Base-by-base conservation (phyloP, 192 early-diverging fungal genomes). In the Bifiguratus adelaidae region DNA sequence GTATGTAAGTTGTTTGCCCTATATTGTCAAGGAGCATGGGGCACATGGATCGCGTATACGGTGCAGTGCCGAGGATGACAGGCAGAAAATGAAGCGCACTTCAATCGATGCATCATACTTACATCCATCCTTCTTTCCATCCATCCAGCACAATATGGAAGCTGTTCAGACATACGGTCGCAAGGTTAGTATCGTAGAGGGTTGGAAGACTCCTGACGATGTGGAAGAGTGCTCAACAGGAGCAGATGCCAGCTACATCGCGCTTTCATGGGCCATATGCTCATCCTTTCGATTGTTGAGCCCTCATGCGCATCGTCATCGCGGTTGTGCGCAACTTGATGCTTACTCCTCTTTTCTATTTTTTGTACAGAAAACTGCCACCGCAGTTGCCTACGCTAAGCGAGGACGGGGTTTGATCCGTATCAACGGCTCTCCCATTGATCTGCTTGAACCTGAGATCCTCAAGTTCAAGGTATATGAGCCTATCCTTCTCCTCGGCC, bases 331-430 rank as follows among this genome's bases (percentile, higher is more conserved):
- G n/a, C n/a, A n/a, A n/a, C n/a, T n/a, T n/a, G n/a, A n/a, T n/a
- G n/a, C n/a, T n/a, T n/a, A n/a, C n/a, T n/a, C n/a, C n/a, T 26
- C 22, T 19, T 50, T 48, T 24, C 41, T 71, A 12, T 7, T 36
- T 7, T 41, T 47, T 48, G 28, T 26, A 48, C 27, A 76, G 89
- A 98, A 98, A 85, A 98, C 92, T 74, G 95, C 95, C 70, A 95
- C 92, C 41, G 95, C 95, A 60, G 95, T 98, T 55, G 95, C 95
- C 60, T 83, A 92, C 76, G 91, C 88, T 86, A 98, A 97, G 85
- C 83, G 82, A 77, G 95, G 95, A 42, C 79, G 77, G 65, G 95
- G 95, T 67, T 81, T 96, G 63, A 86, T 98, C 74, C 90, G 92
- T 77, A 70, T 98, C 69, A 98, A 98, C 71, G 95, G 95, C 48